Conservation (phyloP, 495 filamentous ascomycete genomes). For the Neurospora sp. region DNA sequence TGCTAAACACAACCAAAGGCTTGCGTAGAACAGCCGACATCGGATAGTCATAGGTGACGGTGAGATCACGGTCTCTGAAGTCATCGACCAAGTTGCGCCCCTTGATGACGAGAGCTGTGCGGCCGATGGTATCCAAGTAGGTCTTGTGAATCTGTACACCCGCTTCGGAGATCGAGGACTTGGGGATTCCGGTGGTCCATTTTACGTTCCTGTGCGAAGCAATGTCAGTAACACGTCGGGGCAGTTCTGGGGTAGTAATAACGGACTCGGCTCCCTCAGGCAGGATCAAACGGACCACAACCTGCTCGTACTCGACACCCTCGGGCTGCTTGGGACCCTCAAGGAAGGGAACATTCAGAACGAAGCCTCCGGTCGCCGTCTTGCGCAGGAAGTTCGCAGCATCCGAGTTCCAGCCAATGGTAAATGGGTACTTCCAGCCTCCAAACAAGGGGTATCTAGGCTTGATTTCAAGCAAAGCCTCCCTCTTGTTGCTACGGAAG, state of each 20-base stretch:
- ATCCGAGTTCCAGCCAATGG: conserved; percentile 86
- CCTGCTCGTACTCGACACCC: conserved; percentile 73
- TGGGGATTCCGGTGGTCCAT: conserved; percentile 52
- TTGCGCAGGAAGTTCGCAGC: conserved; percentile 64
- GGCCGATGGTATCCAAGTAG: conserved; percentile 89
- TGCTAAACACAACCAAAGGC: conserved; percentile 72
- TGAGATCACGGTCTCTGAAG: conserved; percentile 63
- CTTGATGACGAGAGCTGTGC: conserved; percentile 70
- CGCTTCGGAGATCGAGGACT: conserved; percentile 49
- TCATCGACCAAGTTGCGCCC: conserved; percentile 85
- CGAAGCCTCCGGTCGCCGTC: conserved; percentile 51
- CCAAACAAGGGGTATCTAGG: conserved; percentile 91
- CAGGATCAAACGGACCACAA: conserved; percentile 70
- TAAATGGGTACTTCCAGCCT: conserved; percentile 95
- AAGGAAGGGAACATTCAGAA: conserved; percentile 93
- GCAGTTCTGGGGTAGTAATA: background rate
- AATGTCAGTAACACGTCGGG: background rate
- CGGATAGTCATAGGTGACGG: conserved; percentile 85
- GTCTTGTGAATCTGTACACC: conserved; percentile 46
- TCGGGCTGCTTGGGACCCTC: conserved; percentile 81
- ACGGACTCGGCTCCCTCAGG: conserved; percentile 87
- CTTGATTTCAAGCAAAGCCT: conserved; percentile 78
- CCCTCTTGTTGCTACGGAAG: conserved; percentile 68
- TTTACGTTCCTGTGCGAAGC: conserved; percentile 48
- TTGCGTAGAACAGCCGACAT: conserved; percentile 69